Base-by-base conservation (phyloP, 2,329 filamentous ascomycete species). In the Microcera coccophila region DNA sequence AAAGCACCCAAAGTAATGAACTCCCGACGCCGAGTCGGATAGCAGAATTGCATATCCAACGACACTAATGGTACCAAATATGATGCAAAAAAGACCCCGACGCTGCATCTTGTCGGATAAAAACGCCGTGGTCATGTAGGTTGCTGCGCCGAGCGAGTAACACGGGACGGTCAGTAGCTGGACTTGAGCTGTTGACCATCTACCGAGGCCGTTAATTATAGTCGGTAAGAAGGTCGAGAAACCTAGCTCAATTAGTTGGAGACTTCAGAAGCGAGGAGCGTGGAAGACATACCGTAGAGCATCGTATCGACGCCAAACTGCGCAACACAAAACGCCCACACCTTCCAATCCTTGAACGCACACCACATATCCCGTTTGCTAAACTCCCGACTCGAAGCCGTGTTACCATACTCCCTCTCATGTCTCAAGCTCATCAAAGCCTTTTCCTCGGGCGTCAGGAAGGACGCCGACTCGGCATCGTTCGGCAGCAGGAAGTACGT, bases 121-220 rank as follows among this genome's bases (percentile, higher is more conserved):
- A 54, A 75, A 78, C 0, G 85, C 85, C 2, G 80, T 71, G 8
- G 71, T 49, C 61, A 90, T 77, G 61, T 89, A 90, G 0, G 76
- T 78, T 5, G 83, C 71, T 0, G 85, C 85, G 4, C 86, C 87
- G 4, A 89, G 62, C 4, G 80, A 79, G 60, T 90, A 90, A 63
- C 84, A 88, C 0, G 87, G 87, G 36, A 91, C 85, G 0, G 87
- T 90, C 24, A 90, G 74, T 22, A 87, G 78, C 62, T 90, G 86
- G 5, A 87, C 78, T 57, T 86, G 73, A 0, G 84, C 77, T 0
- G 71, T 70, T 0, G 78, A 73, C 71, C 84, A 87, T 10, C 54
- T 46, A 3, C 84, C 82, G 39, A 90, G 76, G 4, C 76, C 81
- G 32, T 78, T 71, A 61, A 91, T 88, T 51, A 91, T 90, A 4